Base-by-base conservation (phyloP, 192 early-diverging fungal species). In the Backusella westeae region DNA sequence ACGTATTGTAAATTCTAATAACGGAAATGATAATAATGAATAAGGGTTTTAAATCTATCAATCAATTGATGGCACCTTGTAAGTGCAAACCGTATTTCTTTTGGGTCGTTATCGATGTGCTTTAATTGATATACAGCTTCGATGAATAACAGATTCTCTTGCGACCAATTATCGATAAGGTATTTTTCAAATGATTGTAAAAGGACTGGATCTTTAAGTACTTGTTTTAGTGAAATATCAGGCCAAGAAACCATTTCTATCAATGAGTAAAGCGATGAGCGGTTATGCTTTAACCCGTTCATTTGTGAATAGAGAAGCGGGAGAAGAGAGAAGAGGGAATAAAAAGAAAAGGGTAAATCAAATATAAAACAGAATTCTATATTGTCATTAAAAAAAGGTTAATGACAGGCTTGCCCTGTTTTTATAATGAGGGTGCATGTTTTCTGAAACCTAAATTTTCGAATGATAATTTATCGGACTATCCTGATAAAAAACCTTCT, bases 111-210 rank as follows among this genome's bases (percentile, higher is more conserved):
- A 19, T 41, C 34, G 52, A 74, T 75, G n/a, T 78, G 69, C 23
- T 39, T 59, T 67, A 82, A 39, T 66, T 82, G 78, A 15, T 63
- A 42, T 42, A 82, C 42, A 21, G 77, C 74, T 67, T 82, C 81
- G 14, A 82, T 69, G n/a, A 82, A 82, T 34, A 82, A 42, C 9
- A 82, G 38, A 42, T 82, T 76, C 26, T 82, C 78, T 35, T 82
- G 81, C 7, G 72, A 71, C 77, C 71, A 74, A 9, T 52, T 73
- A 35, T 67, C 23, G 6, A 34, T 35, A 23, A 78, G 72, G 36
- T 56, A 78, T 2, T 49, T 32, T 56, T 78, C 77, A 29, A 78
- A 78, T n/a, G 63, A 36, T 8, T n/a, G 19, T 21, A 78, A 41
- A 17, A 74, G 42, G 5, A 34, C 69, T 15, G 72, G 71, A 36